These are phyloP conservation scores for Baeospora myosura DNA, from an alignment of 1,284 basidiomycete species.

Conservation along the genomic window DNA sequence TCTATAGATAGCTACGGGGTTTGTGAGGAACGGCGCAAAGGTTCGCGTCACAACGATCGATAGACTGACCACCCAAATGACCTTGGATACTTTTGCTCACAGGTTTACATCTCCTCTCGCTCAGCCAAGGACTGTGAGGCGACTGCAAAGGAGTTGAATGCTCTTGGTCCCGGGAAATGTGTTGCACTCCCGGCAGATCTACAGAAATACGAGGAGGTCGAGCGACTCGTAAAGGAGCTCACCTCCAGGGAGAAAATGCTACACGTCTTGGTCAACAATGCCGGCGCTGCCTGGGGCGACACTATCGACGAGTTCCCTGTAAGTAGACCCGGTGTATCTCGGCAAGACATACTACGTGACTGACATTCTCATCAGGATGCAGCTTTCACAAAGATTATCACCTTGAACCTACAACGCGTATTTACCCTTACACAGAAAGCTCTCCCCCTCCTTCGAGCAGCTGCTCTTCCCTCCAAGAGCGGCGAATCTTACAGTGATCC, in stretches of 20 bases:
- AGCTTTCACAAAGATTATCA: slow-evolving; percentile 55
- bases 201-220: slow-evolving; percentile 51
- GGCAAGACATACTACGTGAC: neutral
- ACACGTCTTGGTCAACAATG: slow-evolving; percentile 65
- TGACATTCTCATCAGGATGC: slow-evolving; percentile 33
- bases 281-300: slow-evolving; percentile 60
- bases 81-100: slow-evolving; percentile 15
- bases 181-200: slow-evolving; percentile 55
- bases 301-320: slow-evolving; percentile 51
- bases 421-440: slow-evolving; percentile 67
- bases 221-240: slow-evolving; percentile 46
- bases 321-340: slow-evolving; percentile 11
- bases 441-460: slow-evolving; percentile 53
- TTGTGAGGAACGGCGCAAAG: slow-evolving; percentile 59
- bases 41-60: slow-evolving; percentile 24
- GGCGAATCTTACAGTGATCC: slow-evolving; percentile 36
- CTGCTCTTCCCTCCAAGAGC: slow-evolving; percentile 34
- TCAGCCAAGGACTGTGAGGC: slow-evolving; percentile 47
- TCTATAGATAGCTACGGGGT: slow-evolving; percentile 57
- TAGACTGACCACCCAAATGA: too few species aligned
- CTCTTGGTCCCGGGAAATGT: slow-evolving; percentile 50
- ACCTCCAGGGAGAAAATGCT: slow-evolving; percentile 43
- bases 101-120: slow-evolving; percentile 68
- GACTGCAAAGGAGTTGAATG: slow-evolving; percentile 50
- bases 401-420: slow-evolving; percentile 61